Base-by-base conservation (phyloP, 2,329 filamentous ascomycete species). In the Scytalidium lignicola region DNA sequence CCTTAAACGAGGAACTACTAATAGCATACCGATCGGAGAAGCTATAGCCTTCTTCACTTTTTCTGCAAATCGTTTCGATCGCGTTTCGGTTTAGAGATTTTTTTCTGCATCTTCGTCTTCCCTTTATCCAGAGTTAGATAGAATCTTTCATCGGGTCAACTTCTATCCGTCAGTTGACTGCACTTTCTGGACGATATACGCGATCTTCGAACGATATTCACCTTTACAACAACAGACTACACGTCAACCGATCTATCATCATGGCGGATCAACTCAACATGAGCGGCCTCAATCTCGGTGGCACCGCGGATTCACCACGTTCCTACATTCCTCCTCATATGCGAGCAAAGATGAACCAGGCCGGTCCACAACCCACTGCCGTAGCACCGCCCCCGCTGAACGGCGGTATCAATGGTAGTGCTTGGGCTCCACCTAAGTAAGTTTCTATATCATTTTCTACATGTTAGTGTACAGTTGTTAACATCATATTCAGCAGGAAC, bases 201-300 rank as follows among this genome's bases (percentile, higher is more conserved):
- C 32, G 32, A 37, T 37, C 10, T 37, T 15, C 12, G n/a, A 37
- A 15, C 32, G 32, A 37, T 5, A 37, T 41, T 52, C 45, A 55
- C 28, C 29, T 48, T 43, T 20, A 44, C 39, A 17, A 48, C 17
- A 37, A 37, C 32, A 4, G 10, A 37, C 32, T 17, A 13, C 32
- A 13, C 50, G 37, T 50, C 43, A 18, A 52, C 19, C 20, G 19
- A 43, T 49, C 18, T 44, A 62, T 63, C 73, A 85, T 70, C 66
- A 90, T 90, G 86, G 86, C 86, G 69, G 86, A 89, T 65, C 85
- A 91, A 76, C 79, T 93, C 63, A 89, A 90, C 76, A 90, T 92
- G 80, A 80, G 78, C 67, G 82, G 83, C 67, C 76, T 92, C 64
- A 85, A 74, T 70, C 75, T 92, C 56, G 82, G 71, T 50, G 65